A percentile compares a stretch with the other conserved stretches of the same genome.
These are phyloP conservation scores for Podila verticillata DNA, from an alignment of 192 early-diverging fungal genomes.

Conservation along the genomic window DNA sequence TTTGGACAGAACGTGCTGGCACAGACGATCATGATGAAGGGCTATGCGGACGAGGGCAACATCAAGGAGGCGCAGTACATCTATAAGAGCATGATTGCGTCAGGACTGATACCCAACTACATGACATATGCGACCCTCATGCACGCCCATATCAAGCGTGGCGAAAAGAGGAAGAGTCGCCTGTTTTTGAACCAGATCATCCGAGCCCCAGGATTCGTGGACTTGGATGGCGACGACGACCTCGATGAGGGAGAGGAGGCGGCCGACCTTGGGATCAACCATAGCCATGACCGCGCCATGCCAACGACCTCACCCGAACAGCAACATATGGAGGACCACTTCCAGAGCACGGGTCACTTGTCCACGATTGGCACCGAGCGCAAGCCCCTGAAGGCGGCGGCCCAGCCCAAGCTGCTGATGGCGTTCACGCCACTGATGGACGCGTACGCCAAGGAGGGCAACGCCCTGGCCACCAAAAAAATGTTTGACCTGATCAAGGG, in stretches of 20 bases:
- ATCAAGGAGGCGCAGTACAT: conserved; percentile 49
- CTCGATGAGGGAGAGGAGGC: conserved; percentile 18
- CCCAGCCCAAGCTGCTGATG: conserved; percentile 24
- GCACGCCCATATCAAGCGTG: conserved; percentile 49
- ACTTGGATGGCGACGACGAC: conserved; percentile 1
- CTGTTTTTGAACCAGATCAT: conserved; percentile 39
- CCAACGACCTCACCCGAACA: background rate
- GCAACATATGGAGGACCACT: background rate
- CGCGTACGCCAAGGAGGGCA: conserved; percentile 45
- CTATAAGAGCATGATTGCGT: conserved; percentile 54
- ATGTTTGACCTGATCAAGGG: conserved; percentile 56
- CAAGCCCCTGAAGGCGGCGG: conserved; percentile 25
- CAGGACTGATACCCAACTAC: conserved; percentile 52
- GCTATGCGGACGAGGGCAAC: conserved; percentile 45
- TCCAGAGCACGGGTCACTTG: conserved; percentile 1
- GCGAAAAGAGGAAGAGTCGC: conserved; percentile 39
- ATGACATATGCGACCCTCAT: conserved; percentile 55
- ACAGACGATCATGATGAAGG: conserved; percentile 63
- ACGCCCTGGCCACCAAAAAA: conserved; percentile 28
- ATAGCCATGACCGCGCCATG: conserved; percentile 9
- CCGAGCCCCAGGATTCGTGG: conserved; percentile 16
- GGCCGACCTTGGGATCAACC: conserved; percentile 3
- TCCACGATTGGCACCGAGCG: conserved; percentile 30
- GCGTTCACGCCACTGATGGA: conserved; percentile 59
- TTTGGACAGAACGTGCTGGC: conserved; percentile 45